Evolutionary conservation across 108 stramenopile species (phyloP).

Genomic region (Pelagomonas calceolata): DNA sequence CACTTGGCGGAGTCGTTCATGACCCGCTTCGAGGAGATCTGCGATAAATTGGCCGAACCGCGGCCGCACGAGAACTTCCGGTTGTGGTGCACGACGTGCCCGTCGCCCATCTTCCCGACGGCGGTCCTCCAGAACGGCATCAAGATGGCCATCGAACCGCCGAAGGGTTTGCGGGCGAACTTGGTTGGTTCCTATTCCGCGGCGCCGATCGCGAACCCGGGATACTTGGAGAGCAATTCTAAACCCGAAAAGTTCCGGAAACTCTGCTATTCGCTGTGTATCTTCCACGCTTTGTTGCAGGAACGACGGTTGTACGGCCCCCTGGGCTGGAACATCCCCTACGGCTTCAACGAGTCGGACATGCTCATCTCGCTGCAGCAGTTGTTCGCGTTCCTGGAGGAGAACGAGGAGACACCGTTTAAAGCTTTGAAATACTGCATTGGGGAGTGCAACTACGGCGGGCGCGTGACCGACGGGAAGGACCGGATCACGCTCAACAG

Average conservation of each 20-base stretch:
- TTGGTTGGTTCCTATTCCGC: conserved; percentile 23
- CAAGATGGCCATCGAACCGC: conserved; percentile 61
- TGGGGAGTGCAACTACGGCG: conserved; percentile 58
- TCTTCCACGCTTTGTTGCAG: conserved; percentile 55
- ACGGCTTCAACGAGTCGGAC: conserved; percentile 56
- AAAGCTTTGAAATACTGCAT: conserved; percentile 46
- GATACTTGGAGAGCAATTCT: neutral
- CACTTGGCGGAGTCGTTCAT: conserved; percentile 54
- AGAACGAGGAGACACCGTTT: conserved; percentile 35
- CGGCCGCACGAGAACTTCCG: conserved; percentile 42
- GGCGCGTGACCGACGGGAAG: conserved; percentile 55
- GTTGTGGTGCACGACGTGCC: conserved; percentile 52
- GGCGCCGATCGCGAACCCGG: conserved; percentile 4
- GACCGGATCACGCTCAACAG: conserved; percentile 39
- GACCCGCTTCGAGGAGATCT: conserved; percentile 35
- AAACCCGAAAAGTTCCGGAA: conserved; percentile 31
- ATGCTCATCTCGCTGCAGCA: conserved; percentile 42
- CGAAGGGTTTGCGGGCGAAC: conserved; percentile 52
- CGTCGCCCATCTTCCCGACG: conserved; percentile 45
- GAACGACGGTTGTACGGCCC: conserved; percentile 53
- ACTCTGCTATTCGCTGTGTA: conserved; percentile 43
- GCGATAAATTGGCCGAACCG: conserved; percentile 33
- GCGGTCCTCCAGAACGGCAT: conserved; percentile 57
- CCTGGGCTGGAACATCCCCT: conserved; percentile 58
- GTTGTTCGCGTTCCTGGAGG: conserved; percentile 43